Percentiles rank a stretch among this genome's conserved stretches.
Evolutionary conservation across 768 basidiomycete species (phyloP).

Genomic region (Cystobasidium onofrii): DNA sequence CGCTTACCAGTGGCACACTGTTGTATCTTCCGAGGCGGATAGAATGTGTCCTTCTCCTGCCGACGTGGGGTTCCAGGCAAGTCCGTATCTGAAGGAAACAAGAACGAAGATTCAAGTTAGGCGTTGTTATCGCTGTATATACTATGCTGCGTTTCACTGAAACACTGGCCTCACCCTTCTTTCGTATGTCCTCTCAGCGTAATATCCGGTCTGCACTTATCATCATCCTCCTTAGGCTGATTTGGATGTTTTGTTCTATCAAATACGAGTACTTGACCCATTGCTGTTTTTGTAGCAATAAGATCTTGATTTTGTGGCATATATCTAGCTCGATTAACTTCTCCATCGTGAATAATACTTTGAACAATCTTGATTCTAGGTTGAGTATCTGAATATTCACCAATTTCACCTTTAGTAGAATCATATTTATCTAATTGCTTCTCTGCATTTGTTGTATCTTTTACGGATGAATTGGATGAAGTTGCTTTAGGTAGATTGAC

Average conservation of each 20-base stretch:
- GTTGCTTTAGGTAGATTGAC: constrained; percentile 79
- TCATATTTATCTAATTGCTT: constrained; percentile 44
- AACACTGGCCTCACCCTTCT: constrained; percentile 64
- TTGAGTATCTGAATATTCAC: constrained; percentile 78
- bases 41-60: constrained; percentile 69
- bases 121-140: too few relatives aligned
- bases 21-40: constrained; percentile 90
- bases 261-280: constrained; percentile 86
- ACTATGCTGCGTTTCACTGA: too few relatives aligned
- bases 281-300: constrained; percentile 86
- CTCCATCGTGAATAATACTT: constrained; percentile 86
- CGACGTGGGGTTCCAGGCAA: constrained; percentile 74
- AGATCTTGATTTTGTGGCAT: constrained; percentile 99
- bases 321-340: constrained; percentile 94
- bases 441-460: constrained; percentile 80
- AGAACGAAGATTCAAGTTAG: not conserved
- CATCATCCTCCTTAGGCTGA: constrained; percentile 74
- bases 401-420: constrained; percentile 57
- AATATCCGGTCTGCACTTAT: constrained; percentile 76
- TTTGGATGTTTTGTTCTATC: constrained; percentile 94
- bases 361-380: constrained; percentile 83
- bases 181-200: constrained; percentile 77
- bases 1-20: constrained; percentile 80
- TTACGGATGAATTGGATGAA: constrained; percentile 57
- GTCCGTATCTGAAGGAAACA: constrained; percentile 60